These are phyloP conservation scores for Annona cherimola DNA, from an alignment of 164 flowering plant species.

Conservation along the genomic window DNA sequence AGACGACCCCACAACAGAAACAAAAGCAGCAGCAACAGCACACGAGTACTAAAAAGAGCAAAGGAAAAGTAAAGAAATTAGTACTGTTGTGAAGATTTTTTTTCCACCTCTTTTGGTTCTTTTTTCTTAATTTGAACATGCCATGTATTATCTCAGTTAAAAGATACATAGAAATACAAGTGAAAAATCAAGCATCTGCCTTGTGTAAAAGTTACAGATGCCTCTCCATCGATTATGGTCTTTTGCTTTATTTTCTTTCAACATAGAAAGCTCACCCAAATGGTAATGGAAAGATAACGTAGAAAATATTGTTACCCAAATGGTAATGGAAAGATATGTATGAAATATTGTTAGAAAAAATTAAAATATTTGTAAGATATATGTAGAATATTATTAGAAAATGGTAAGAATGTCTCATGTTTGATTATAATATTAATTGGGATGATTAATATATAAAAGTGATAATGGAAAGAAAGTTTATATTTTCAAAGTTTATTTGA, in stretches of 20 bases:
- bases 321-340: neutral
- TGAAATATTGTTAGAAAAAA: neutral
- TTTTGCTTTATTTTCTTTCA: neutral
- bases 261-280: no score
- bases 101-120: neutral
- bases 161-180: slow-evolving; percentile 3
- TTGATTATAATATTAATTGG: neutral
- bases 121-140: neutral
- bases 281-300: neutral
- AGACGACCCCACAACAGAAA: no score
- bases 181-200: neutral
- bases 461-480: neutral
- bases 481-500: no score
- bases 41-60: neutral
- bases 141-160: slow-evolving; percentile 4
- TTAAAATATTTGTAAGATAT: no score
- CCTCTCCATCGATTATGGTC: neutral
- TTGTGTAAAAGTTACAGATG: neutral
- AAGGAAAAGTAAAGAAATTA: neutral
- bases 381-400: no score
- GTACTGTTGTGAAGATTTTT: neutral
- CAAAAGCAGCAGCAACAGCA: neutral
- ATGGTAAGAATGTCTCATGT: no score
- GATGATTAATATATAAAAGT: no score
- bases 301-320: no score